Conservation (phyloP, 2,329 filamentous ascomycete genomes). For the Diaporthe caulivora region DNA sequence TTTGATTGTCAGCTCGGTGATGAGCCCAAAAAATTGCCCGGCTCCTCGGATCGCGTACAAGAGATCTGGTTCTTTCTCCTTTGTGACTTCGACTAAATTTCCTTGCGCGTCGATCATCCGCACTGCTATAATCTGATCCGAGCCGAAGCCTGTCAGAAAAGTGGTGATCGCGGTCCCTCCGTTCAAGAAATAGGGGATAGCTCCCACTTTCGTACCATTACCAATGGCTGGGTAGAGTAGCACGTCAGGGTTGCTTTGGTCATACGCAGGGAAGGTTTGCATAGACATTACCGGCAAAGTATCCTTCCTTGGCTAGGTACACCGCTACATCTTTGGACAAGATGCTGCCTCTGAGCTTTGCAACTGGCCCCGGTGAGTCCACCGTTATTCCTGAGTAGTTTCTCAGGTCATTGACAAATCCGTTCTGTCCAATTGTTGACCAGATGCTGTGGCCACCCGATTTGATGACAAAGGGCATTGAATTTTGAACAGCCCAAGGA, state of each 20-base stretch:
- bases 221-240: slow-evolving; percentile 41
- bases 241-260: neutral
- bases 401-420: slow-evolving; percentile 24
- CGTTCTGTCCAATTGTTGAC: slow-evolving; percentile 22
- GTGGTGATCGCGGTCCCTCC: slow-evolving; percentile 39
- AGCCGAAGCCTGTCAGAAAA: slow-evolving; percentile 43
- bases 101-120: slow-evolving; percentile 48
- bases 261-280: neutral
- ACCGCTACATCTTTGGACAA: slow-evolving; percentile 34
- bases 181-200: slow-evolving; percentile 44
- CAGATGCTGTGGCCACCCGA: slow-evolving; percentile 34
- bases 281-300: slow-evolving; percentile 40
- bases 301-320: slow-evolving; percentile 30
- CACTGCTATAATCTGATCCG: slow-evolving; percentile 45
- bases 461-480: slow-evolving; percentile 31
- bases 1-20: slow-evolving; percentile 47
- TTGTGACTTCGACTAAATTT: slow-evolving; percentile 43
- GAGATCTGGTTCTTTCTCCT: slow-evolving; percentile 45
- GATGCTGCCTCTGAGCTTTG: slow-evolving; percentile 38
- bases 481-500: slow-evolving; percentile 17
- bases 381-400: slow-evolving; percentile 25
- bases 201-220: slow-evolving; percentile 48
- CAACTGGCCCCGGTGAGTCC: neutral
- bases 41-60: slow-evolving; percentile 51
- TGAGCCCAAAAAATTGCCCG: slow-evolving; percentile 51